These are phyloP conservation scores for Kodamaea fukazawae DNA, from an alignment of 805 yeast genomes.

Conservation along the genomic window DNA sequence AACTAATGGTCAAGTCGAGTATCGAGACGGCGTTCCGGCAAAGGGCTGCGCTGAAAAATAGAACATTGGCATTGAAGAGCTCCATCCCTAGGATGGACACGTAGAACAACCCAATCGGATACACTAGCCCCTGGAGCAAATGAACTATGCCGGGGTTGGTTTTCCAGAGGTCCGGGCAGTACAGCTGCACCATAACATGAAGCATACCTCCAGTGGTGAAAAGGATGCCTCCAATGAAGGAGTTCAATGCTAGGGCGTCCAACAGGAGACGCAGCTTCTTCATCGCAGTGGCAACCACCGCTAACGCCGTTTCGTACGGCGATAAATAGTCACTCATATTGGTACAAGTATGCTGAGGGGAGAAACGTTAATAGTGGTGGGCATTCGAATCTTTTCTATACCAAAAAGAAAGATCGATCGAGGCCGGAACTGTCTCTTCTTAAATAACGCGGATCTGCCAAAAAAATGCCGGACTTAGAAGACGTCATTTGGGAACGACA, in stretches of 20 bases:
- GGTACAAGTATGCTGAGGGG: background rate
- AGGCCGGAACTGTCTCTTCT: background rate
- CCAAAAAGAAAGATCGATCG: background rate
- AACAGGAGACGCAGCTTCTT: slow-evolving; percentile 68
- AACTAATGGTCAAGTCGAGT: slow-evolving; percentile 59
- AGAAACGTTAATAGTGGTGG: too few relatives aligned
- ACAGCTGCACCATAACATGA: slow-evolving; percentile 52
- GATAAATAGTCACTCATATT: slow-evolving; percentile 49
- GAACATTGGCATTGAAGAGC: slow-evolving; percentile 68
- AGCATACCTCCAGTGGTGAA: slow-evolving; percentile 76
- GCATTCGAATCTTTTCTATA: background rate
- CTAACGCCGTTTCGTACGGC: slow-evolving; percentile 79
- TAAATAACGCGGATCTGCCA: slow-evolving; percentile 4
- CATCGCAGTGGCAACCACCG: slow-evolving; percentile 83
- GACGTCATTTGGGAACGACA: too few relatives aligned
- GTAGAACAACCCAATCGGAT: slow-evolving; percentile 70
- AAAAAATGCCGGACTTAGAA: background rate
- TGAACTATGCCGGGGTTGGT: slow-evolving; percentile 52
- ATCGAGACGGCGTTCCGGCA: slow-evolving; percentile 68
- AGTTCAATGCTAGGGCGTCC: slow-evolving; percentile 59
- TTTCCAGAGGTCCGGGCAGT: slow-evolving; percentile 41
- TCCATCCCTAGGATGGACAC: slow-evolving; percentile 77
- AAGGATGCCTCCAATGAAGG: slow-evolving; percentile 66
- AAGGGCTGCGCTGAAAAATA: slow-evolving; percentile 67
- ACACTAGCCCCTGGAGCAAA: slow-evolving; percentile 58